These are phyloP conservation scores for Myxozyma melibiosi DNA, from an alignment of 805 yeast genomes.

Conservation along the genomic window DNA sequence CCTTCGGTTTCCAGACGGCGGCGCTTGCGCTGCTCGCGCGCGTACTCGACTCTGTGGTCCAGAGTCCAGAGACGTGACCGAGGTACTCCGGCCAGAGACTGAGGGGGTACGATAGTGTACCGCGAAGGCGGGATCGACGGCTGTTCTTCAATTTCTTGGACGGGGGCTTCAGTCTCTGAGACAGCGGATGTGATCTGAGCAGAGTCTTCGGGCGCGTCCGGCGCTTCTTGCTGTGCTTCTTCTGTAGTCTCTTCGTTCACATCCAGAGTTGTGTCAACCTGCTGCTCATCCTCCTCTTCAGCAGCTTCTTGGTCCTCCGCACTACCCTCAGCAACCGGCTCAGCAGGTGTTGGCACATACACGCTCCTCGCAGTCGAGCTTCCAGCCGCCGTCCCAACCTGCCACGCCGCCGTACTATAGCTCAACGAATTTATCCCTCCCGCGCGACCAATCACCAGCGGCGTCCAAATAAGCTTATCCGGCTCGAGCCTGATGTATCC, in stretches of 20 bases:
- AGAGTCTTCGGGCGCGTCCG: too few relatives aligned
- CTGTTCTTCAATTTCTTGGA: too few relatives aligned
- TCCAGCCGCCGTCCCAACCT: constrained; percentile 10
- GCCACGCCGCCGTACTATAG: constrained; percentile 12
- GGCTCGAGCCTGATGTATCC: constrained; percentile 56
- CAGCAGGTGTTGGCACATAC: neutral
- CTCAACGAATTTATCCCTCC: constrained; percentile 59
- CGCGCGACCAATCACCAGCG: constrained; percentile 79
- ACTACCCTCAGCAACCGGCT: neutral
- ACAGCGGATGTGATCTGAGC: too few relatives aligned
- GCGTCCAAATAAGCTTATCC: constrained; percentile 70
- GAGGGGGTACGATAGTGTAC: constrained; percentile 23
- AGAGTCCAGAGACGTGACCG: constrained; percentile 19
- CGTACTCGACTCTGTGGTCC: constrained; percentile 19
- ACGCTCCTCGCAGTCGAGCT: neutral
- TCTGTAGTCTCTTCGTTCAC: neutral
- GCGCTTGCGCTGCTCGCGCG: constrained; percentile 1
- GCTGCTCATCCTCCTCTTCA: neutral
- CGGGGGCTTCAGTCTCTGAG: too few relatives aligned
- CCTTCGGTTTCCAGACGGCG: too few relatives aligned
- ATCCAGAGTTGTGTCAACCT: neutral
- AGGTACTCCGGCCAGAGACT: constrained; percentile 9
- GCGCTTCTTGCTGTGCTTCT: too few relatives aligned
- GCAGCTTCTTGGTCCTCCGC: neutral
- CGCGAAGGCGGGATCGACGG: constrained; percentile 11